Base-by-base conservation (phyloP, 306 rosid genomes). In the Pyrus pyrifolia region DNA sequence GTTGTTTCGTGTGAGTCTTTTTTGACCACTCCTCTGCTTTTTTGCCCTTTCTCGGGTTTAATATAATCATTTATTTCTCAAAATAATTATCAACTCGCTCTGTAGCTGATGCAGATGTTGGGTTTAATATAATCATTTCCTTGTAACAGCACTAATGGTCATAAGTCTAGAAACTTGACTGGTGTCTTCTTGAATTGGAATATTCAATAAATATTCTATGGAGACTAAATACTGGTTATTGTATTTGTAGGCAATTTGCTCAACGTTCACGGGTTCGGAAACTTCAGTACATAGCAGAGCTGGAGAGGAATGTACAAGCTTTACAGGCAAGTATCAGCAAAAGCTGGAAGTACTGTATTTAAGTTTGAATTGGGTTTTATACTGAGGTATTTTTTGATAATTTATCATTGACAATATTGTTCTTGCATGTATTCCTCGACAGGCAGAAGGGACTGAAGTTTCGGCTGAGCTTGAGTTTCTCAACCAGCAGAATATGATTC, bases 261-360 rank as follows among this genome's bases (percentile, higher is more conserved):
- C 99, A 96, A 83, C 97, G 99, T 12, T 96, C 99, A 52, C 89
- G 99, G 76, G 99, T 92, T 63, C 93, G 99, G 57, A 96, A 96
- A 81, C 97, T 92, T 85, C 99, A 96, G 79, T 96, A 92, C 87
- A 96, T 96, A 70, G 97, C 99, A 71, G 99, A 96, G 88, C 89
- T 96, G 81, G 99, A 96, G 85, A 96, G 96, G 81, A 96, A 91
- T 76, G 98, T 96, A 51, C 98, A 96, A 81, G 93, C 88, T 85
- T 85, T 96, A 79, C 98, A 91, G 97, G 99, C 84, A 87, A 84
- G 88, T 79, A 77, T 80, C 70, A n/a, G 76, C 65, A 79, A 74
- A 81, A 44, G 76, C 80, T 73, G 57, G 67, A 78, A 61, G 59
- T 31, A 60, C 38, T 30, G n/a, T 59, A 40, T 68, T 61, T 74